Evolutionary conservation across 23 red algal genomes (phyloP), one percentile per base, ranked within the genome.

Genomic region (Gracilaria domingensis): DNA sequence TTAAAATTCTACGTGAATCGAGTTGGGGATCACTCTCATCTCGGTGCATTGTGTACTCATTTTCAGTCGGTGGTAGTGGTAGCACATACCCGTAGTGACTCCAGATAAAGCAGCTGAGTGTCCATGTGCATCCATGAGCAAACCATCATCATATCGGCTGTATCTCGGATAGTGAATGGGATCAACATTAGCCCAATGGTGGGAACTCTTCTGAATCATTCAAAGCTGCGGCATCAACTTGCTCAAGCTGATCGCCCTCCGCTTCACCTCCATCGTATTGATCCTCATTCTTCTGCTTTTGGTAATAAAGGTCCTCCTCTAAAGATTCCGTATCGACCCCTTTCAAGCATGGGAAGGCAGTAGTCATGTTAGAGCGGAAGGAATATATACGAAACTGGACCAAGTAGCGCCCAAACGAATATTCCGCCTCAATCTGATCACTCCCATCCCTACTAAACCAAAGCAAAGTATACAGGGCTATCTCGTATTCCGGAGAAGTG

Each of bases 401-500:
- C 0, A 69, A 32, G 32, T 69, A 69, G 32, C 32, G 64, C 16
- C 64, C 64, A 18, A 69, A 32, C 30, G 30, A 3, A 30, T 7
- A 21, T 28, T 65, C 60, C 1, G 5, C 8, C 32, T 80, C 71
- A 57, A 80, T 0, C 21, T 8, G 24, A 29, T 60, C 20, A 66
- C 32, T 11, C 36, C 81, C 44, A 74, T n/a, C n/a, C n/a, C n/a
- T 62, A 39, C 36, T 53, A 40, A 95, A 42, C 25, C 34, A 91
- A n/a, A 85, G 20, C 37, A 91, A 45, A 17, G 93, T 58, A 45
- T 91, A 95, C n/a, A 95, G 57, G 14, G 79, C 86, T 70, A 95
- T 66, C 86, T 95, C 93, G 74, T 91, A 91, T 80, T 95, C 93
- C 32, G 93, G 93, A 29, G 66, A 80, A 33, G 44, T 59, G 57